These are phyloP conservation scores for Penicillium sp. DNA, from an alignment of 2,329 filamentous ascomycete genomes.

Conservation along the genomic window DNA sequence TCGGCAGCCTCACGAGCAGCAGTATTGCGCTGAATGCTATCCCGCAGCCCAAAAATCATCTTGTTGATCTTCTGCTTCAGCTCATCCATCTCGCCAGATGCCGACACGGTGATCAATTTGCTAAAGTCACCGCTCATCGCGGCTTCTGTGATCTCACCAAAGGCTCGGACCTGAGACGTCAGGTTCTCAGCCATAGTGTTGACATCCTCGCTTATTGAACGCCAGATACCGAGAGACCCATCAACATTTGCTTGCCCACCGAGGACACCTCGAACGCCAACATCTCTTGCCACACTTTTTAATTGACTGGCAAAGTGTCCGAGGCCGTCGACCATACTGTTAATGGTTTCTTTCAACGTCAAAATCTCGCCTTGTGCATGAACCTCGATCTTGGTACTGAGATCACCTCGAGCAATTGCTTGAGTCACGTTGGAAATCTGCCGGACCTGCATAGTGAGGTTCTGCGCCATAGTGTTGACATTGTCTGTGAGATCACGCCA, in stretches of 20 bases:
- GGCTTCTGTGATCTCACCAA: slow-evolving; percentile 91
- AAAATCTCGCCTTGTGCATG: slow-evolving; percentile 90
- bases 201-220: slow-evolving; percentile 92
- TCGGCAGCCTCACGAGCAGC: slow-evolving; percentile 90
- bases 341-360: slow-evolving; percentile 88
- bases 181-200: slow-evolving; percentile 83
- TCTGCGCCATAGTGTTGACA: slow-evolving; percentile 63
- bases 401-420: slow-evolving; percentile 87
- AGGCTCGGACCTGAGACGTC: slow-evolving; percentile 91
- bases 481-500: slow-evolving; percentile 64
- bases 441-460: slow-evolving; percentile 65
- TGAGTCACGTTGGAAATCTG: slow-evolving; percentile 89
- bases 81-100: slow-evolving; percentile 95
- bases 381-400: slow-evolving; percentile 91
- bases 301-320: slow-evolving; percentile 93
- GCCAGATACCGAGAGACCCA: slow-evolving; percentile 87
- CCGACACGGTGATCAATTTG: slow-evolving; percentile 89
- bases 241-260: slow-evolving; percentile 92
- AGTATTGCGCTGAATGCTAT: slow-evolving; percentile 92
- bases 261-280: slow-evolving; percentile 94
- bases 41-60: slow-evolving; percentile 90
- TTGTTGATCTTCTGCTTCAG: slow-evolving; percentile 97
- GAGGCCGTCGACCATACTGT: slow-evolving; percentile 92
- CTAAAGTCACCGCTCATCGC: slow-evolving; percentile 94
- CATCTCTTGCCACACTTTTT: slow-evolving; percentile 87